Percentiles rank a stretch among this genome's conserved stretches.
Evolutionary conservation across 129 eudicot species (phyloP).

Genomic region (Flaveria trinervia): DNA sequence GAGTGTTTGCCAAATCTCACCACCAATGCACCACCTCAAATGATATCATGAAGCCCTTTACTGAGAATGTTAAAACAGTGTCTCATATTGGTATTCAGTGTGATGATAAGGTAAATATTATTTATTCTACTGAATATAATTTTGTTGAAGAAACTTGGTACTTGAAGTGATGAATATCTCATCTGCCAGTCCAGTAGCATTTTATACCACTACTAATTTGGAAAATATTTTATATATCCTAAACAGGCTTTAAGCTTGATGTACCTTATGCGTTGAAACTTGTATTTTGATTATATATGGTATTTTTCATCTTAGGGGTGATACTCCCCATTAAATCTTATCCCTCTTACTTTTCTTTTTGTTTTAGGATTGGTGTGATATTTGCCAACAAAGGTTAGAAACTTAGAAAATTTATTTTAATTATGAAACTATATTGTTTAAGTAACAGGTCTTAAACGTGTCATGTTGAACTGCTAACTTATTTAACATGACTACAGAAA

Average conservation of each 20-base stretch:
- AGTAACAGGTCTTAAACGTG: neutral
- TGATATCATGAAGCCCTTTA: slow-evolving; percentile 41
- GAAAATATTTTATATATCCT: neutral
- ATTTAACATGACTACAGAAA: neutral
- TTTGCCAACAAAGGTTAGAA: too few relatives aligned
- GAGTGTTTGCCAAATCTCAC: slow-evolving; percentile 54
- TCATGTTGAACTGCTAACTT: neutral
- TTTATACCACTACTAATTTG: neutral
- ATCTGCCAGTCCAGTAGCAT: slow-evolving; percentile 4
- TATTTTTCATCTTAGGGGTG: neutral
- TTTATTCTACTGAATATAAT: slow-evolving; percentile 34
- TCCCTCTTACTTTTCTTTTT: neutral
- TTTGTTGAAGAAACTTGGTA: slow-evolving; percentile 30
- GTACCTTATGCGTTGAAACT: neutral
- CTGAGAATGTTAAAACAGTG: slow-evolving; percentile 44
- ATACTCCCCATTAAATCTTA: neutral
- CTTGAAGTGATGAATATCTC: slow-evolving; percentile 19
- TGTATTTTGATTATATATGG: neutral
- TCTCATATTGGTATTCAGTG: slow-evolving; percentile 57
- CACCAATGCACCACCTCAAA: slow-evolving; percentile 35
- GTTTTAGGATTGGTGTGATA: neutral
- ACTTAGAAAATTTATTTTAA: too few relatives aligned
- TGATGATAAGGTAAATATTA: slow-evolving; percentile 42
- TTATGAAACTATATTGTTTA: too few relatives aligned
- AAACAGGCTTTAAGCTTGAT: neutral